Evolutionary conservation across 2,329 filamentous ascomycete genomes (phyloP), one percentile per base, ranked within the genome.

Genomic region (Fusarium coffeatum): DNA sequence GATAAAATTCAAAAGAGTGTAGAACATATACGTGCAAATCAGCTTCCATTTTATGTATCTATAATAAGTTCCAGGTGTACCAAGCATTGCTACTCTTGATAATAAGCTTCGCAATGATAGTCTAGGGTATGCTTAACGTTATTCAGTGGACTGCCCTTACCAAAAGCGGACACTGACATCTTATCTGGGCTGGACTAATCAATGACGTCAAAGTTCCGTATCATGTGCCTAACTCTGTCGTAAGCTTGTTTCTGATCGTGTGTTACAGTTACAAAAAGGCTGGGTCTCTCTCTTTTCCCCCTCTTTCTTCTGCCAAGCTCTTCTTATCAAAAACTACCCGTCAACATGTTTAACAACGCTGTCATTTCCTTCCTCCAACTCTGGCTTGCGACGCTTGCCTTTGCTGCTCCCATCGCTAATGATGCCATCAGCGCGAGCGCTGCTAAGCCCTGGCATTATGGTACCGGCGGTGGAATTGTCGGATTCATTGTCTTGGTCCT

Each of bases 401-500:
- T 79, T 30, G 79, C 85, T 23, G 86, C 85, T 4, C 84, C 84
- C 50, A 45, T 74, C 11, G 68, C 68, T 13, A 49, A 57, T 34
- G 67, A 73, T 2, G 49, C 30, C 10, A 61, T 83, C 34, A 78
- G 77, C 16, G 77, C 80, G 10, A 79, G 77, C 22, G 75, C 69
- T 45, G 78, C 77, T 32, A 81, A 85, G 69, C 78, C 84, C 12
- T 88, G 85, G 85, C 84, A 88, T 59, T 89, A 87, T 49, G 88
- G 88, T 42, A 86, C 86, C 3, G 87, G 88, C 27, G 89, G 89
- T 18, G 88, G 89, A 3, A 83, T 90, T 37, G 49, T 89, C 9
- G 88, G 88, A 3, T 86, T 90, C 72, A 85, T 90, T 57, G 81
- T 90, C 6, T 77, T 91, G 27, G 78, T 90, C 16, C 80, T 91